These are phyloP conservation scores for Metarhizium rileyi DNA, from an alignment of 2,329 filamentous ascomycete species.

Conservation along the genomic window DNA sequence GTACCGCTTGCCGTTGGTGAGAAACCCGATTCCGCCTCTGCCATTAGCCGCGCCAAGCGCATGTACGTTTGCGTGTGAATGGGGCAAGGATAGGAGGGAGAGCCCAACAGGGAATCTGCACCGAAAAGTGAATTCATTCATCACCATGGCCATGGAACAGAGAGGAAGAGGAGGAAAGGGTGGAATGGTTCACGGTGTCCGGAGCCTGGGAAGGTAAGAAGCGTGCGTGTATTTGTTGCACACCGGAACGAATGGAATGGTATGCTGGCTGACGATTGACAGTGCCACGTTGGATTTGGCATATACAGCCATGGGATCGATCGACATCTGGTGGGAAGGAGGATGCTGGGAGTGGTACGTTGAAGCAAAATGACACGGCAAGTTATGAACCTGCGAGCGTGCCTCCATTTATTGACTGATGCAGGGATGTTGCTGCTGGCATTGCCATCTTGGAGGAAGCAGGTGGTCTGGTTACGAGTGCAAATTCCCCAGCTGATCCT, in stretches of 20 bases:
- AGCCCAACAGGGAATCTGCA: slow-evolving; percentile 55
- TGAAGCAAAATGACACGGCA: too few relatives aligned
- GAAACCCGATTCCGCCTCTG: slow-evolving; percentile 52
- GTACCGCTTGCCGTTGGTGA: slow-evolving; percentile 52
- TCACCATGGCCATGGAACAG: slow-evolving; percentile 63
- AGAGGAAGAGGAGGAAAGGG: slow-evolving; percentile 54
- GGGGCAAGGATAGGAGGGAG: slow-evolving; percentile 69
- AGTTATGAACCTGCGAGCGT: not conserved
- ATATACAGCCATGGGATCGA: slow-evolving; percentile 64
- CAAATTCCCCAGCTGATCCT: slow-evolving; percentile 55
- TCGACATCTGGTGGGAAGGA: slow-evolving; percentile 79
- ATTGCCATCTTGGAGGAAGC: slow-evolving; percentile 65
- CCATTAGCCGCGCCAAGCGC: slow-evolving; percentile 54
- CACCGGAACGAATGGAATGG: not conserved
- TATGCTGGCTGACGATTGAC: not conserved
- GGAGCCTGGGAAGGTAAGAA: slow-evolving; percentile 50
- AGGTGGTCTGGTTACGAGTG: slow-evolving; percentile 63
- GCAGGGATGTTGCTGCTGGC: slow-evolving; percentile 64
- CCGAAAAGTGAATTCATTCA: slow-evolving; percentile 63
- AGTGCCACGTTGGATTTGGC: slow-evolving; percentile 66
- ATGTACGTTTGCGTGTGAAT: slow-evolving; percentile 67
- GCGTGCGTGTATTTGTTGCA: not conserved
- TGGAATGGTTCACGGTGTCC: slow-evolving; percentile 69
- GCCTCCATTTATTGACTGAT: not conserved
- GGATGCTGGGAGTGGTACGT: slow-evolving; percentile 72